A percentile compares a stretch with the other conserved stretches of the same genome.
These are phyloP conservation scores for Boletus vinaceobasis DNA, from an alignment of 768 basidiomycete genomes.

Conservation along the genomic window DNA sequence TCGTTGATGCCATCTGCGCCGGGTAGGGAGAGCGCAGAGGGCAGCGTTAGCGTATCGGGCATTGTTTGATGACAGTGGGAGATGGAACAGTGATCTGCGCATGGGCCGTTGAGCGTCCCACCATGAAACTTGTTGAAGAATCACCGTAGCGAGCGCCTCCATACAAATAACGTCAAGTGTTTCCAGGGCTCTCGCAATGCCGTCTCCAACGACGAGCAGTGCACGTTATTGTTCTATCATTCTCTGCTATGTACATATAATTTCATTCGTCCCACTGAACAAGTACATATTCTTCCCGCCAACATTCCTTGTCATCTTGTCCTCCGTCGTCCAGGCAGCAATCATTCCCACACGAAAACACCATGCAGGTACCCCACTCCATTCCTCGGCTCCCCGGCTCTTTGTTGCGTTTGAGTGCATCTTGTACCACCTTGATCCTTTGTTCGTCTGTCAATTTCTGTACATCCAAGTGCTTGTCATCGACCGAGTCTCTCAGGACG, in stretches of 20 bases:
- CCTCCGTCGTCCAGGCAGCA: constrained; percentile 54
- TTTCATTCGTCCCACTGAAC: constrained; percentile 70
- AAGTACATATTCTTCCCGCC: constrained; percentile 74
- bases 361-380: constrained; percentile 93
- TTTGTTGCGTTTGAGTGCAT: constrained; percentile 46
- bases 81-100: constrained; percentile 21
- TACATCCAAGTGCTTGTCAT: constrained; percentile 20
- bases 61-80: constrained; percentile 19
- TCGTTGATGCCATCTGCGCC: constrained; percentile 16
- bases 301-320: constrained; percentile 40
- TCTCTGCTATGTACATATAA: not conserved
- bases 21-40: constrained; percentile 10
- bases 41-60: constrained; percentile 25
- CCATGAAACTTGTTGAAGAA: constrained; percentile 15
- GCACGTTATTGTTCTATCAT: not conserved
- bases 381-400: constrained; percentile 57
- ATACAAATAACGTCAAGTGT: constrained; percentile 26
- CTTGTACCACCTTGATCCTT: constrained; percentile 58
- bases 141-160: not conserved
- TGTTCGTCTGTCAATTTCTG: constrained; percentile 61
- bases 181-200: not conserved
- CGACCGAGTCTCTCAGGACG: constrained; percentile 44
- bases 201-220: constrained; percentile 1
- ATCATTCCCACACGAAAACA: constrained; percentile 84
- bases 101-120: constrained; percentile 22